Percentiles rank a stretch among this genome's conserved stretches.
These are phyloP conservation scores for Myxozyma melibiosi DNA, from an alignment of 805 yeast genomes.

Conservation along the genomic window DNA sequence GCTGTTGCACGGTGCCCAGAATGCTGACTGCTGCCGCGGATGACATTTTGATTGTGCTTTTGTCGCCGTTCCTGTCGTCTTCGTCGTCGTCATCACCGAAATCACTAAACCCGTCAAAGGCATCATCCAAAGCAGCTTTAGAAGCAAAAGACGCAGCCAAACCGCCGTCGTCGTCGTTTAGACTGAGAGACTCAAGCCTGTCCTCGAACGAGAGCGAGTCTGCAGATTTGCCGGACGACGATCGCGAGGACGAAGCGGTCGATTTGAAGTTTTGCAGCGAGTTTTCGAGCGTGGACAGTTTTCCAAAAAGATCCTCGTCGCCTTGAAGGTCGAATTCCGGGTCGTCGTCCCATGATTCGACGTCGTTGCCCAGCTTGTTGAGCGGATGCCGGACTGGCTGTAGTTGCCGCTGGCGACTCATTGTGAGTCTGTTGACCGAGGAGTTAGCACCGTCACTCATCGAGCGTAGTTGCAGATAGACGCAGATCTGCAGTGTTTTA, in stretches of 20 bases:
- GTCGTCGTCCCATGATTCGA: constrained; percentile 32
- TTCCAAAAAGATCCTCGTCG: constrained; percentile 20
- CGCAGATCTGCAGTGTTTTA: no score
- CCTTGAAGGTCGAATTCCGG: constrained; percentile 24
- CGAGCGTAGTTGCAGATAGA: no score
- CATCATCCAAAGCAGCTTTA: background rate
- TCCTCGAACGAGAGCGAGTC: constrained; percentile 6
- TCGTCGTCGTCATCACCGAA: constrained; percentile 4
- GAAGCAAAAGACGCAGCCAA: background rate
- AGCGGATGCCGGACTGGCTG: constrained; percentile 24
- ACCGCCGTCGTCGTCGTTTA: background rate
- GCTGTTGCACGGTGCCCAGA: background rate
- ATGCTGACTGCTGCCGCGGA: constrained; percentile 1
- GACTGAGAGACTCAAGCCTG: background rate
- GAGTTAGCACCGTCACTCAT: no score
- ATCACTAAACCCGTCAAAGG: constrained; percentile 2
- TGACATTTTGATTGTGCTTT: constrained; percentile 4
- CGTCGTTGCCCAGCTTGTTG: constrained; percentile 11
- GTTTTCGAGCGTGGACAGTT: constrained; percentile 14
- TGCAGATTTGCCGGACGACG: background rate
- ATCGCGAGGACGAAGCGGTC: constrained; percentile 6
- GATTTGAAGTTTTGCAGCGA: background rate
- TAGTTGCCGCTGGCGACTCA: background rate
- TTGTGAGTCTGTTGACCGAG: no score
- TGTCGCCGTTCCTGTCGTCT: constrained; percentile 5